These are phyloP conservation scores for Colletotrichum caudatum DNA, from an alignment of 2,329 filamentous ascomycete species.

Conservation along the genomic window DNA sequence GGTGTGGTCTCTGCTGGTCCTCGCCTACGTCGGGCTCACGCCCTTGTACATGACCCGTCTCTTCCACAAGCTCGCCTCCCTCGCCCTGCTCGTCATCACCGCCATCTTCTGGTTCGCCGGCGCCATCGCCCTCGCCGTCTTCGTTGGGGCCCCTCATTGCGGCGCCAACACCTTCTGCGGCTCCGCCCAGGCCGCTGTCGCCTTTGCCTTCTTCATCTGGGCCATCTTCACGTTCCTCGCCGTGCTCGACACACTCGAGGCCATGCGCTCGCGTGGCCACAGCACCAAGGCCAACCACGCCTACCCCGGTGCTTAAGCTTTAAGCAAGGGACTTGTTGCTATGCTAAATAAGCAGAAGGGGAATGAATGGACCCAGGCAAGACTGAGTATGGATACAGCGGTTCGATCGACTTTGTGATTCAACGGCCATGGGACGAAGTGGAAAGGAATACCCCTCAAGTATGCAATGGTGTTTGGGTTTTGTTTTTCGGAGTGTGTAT, in stretches of 20 bases:
- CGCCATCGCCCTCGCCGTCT: constrained; percentile 80
- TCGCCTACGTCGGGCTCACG: constrained; percentile 77
- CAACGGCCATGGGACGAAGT: constrained; percentile 20
- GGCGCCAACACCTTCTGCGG: constrained; percentile 69
- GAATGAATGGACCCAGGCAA: not conserved
- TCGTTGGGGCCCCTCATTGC: constrained; percentile 66
- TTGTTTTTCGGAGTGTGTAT: not conserved
- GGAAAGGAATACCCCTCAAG: constrained; percentile 39
- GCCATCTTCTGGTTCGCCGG: constrained; percentile 93
- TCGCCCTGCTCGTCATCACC: constrained; percentile 77
- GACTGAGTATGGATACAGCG: not conserved
- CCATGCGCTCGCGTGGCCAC: constrained; percentile 57
- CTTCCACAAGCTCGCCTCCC: constrained; percentile 73
- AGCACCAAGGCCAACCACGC: constrained; percentile 41
- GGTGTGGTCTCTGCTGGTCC: constrained; percentile 79
- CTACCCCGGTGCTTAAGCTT: constrained; percentile 38
- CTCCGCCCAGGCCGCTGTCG: constrained; percentile 71
- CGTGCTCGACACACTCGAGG: constrained; percentile 60
- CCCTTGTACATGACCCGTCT: constrained; percentile 71
- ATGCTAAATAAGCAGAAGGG: not conserved
- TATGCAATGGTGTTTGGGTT: constrained; percentile 27
- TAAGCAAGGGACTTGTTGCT: not conserved
- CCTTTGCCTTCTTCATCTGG: constrained; percentile 76
- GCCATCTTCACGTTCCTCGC: constrained; percentile 61
- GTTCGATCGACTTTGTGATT: not conserved